Conservation (phyloP, 1,139 yeast species). For the Scheffersomyces parashehatae region DNA sequence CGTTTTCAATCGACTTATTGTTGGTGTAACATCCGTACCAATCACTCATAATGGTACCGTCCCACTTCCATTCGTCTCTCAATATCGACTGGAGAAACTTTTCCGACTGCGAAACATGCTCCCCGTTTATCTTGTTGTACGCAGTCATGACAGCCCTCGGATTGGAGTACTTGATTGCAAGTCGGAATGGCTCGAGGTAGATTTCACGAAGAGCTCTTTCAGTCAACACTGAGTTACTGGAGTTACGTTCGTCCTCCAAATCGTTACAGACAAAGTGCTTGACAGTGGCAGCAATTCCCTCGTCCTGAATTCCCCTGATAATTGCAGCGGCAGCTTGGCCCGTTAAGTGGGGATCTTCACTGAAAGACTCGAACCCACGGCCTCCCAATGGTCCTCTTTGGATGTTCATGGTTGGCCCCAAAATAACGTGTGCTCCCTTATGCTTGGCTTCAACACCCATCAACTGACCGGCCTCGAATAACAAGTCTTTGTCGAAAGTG, state of each 20-base stretch:
- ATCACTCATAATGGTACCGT: slow-evolving; percentile 15
- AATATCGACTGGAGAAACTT: slow-evolving; percentile 8
- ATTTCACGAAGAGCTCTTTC: slow-evolving; percentile 12
- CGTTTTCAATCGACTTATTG: slow-evolving; percentile 9
- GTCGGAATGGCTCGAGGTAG: slow-evolving; percentile 13
- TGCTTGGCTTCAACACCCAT: slow-evolving; percentile 51
- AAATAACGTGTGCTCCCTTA: slow-evolving; percentile 61
- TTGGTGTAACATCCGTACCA: slow-evolving; percentile 13
- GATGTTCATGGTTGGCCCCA: slow-evolving; percentile 53
- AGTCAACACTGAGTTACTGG: slow-evolving; percentile 9
- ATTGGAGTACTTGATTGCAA: slow-evolving; percentile 11
- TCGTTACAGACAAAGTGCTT: slow-evolving; percentile 62
- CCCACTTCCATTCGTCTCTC: slow-evolving; percentile 13
- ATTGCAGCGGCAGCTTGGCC: slow-evolving; percentile 40
- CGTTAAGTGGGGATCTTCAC: slow-evolving; percentile 62
- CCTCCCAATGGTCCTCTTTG: slow-evolving; percentile 62
- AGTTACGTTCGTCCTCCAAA: slow-evolving; percentile 46
- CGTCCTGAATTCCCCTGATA: slow-evolving; percentile 58
- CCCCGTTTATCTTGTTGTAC: slow-evolving; percentile 14
- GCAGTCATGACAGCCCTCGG: slow-evolving; percentile 14
- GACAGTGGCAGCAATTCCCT: slow-evolving; percentile 56
- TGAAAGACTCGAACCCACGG: slow-evolving; percentile 67
- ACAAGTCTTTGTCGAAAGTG: slow-evolving; percentile 21
- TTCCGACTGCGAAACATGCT: slow-evolving; percentile 10
- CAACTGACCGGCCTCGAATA: not conserved